These are phyloP conservation scores for Colletotrichum theobromicola DNA, from an alignment of 2,329 filamentous ascomycete genomes.

Conservation along the genomic window DNA sequence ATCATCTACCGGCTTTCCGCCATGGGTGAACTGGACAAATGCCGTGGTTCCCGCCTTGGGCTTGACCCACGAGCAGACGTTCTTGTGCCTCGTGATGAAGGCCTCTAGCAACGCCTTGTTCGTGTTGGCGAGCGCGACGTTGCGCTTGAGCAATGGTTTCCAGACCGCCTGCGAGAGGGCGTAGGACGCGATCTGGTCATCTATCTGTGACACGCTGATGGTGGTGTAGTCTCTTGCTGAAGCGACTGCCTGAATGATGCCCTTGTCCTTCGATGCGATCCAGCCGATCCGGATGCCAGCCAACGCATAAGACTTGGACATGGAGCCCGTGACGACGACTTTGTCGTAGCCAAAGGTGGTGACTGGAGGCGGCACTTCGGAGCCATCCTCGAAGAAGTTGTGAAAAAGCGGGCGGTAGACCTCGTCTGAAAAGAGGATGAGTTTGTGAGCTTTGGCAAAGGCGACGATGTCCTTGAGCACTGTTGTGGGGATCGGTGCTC, in stretches of 20 bases:
- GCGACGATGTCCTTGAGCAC: constrained; percentile 66
- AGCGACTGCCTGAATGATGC: constrained; percentile 68
- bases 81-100: constrained; percentile 70
- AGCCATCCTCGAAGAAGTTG: constrained; percentile 51
- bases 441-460: constrained; percentile 65
- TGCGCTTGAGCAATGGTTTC: constrained; percentile 53
- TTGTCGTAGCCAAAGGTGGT: constrained; percentile 75
- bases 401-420: constrained; percentile 88
- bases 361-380: constrained; percentile 67
- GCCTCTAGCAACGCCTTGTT: constrained; percentile 71
- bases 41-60: constrained; percentile 82
- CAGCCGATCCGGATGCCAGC: constrained; percentile 85
- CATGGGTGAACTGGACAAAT: constrained; percentile 72
- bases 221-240: constrained; percentile 81
- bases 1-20: constrained; percentile 70
- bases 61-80: constrained; percentile 72
- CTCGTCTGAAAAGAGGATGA: constrained; percentile 78
- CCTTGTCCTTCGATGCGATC: constrained; percentile 70
- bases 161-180: constrained; percentile 63
- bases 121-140: constrained; percentile 68
- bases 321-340: constrained; percentile 75
- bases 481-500: constrained; percentile 68
- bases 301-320: constrained; percentile 86
- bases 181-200: constrained; percentile 79
- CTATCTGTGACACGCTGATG: constrained; percentile 83